Percentiles rank a stretch among this genome's conserved stretches.
These are phyloP conservation scores for Alternaria novae-zelandiae DNA, from an alignment of 2,329 filamentous ascomycete genomes.

Conservation along the genomic window DNA sequence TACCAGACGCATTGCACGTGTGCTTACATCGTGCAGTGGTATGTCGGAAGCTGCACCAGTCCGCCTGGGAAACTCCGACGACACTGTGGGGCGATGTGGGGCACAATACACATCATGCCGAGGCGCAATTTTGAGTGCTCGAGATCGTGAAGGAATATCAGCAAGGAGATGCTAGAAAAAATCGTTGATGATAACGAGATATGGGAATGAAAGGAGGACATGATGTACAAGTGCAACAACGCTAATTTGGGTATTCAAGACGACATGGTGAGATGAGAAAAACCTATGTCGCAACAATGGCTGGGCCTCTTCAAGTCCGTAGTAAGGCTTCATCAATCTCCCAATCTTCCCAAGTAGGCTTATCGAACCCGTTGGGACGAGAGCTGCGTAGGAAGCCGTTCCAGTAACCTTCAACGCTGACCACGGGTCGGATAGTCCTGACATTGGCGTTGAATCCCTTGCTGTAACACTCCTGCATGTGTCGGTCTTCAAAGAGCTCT, in stretches of 20 bases:
- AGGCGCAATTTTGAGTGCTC: not conserved
- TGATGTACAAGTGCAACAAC: not conserved
- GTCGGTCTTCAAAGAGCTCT: constrained; percentile 58
- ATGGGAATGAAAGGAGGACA: not conserved
- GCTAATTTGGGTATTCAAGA: constrained; percentile 1
- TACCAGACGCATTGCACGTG: not conserved
- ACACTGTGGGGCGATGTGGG: constrained; percentile 7
- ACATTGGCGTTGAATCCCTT: constrained; percentile 53
- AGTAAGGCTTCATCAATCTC: constrained; percentile 51
- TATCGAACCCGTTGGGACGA: constrained; percentile 61
- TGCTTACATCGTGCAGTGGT: not conserved
- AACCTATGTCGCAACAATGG: not conserved
- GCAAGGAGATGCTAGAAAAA: not conserved
- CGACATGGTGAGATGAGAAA: not conserved
- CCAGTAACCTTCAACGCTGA: constrained; percentile 56
- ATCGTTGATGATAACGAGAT: not conserved
- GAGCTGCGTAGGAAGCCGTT: constrained; percentile 57
- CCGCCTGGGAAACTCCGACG: not conserved
- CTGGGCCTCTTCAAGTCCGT: constrained; percentile 20
- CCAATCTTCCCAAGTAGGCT: constrained; percentile 56
- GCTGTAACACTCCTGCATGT: constrained; percentile 60
- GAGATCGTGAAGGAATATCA: not conserved
- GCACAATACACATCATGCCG: not conserved
- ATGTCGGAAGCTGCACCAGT: constrained; percentile 16
- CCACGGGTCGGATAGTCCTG: constrained; percentile 56